Base-by-base conservation (phyloP, 2,329 filamentous ascomycete species). In the Moelleriella libera region DNA sequence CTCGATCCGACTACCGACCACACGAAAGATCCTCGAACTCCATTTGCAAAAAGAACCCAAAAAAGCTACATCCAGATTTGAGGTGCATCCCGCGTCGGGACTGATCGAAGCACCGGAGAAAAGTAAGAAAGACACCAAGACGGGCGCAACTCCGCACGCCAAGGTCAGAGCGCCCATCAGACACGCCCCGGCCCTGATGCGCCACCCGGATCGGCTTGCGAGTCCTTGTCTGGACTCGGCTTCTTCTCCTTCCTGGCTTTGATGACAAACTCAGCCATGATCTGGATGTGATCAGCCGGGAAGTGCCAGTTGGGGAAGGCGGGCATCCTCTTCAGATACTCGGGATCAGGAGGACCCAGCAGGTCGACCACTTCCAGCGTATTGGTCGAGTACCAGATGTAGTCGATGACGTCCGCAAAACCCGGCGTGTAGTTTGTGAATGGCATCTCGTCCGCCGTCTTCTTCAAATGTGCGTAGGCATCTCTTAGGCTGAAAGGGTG, bases 381-480 rank as follows among this genome's bases (percentile, higher is more conserved):
- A 64, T 92, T 95, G 49, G 88, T 90, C 48, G 88, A 89, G 67
- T 94, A 98, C 88, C 89, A 97, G 58, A 98, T 88, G 65, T 97
- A 96, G 63, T 98, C 92, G 55, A 98, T 85, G 49, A 94, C 86
- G 52, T 88, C 89, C 46, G 80, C 78, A 67, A 96, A 98, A n/a
- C 81, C 80, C 1, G 92, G 89, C 11, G 88, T 94, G 66, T 97
- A 98, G 66, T 98, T 98, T 44, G 92, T 98, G 64, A 95, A 98
- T 5, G 81, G 80, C 56, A 97, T 70, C 61, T 95, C 87, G 49
- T 88, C 85, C 6, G 82, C 81, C 37, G 92, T 80, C 60, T 90
- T 84, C 52, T 83, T 83, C 46, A 94, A 83, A 52, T 85, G 78
- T 37, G 79, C 78, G 63, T 98, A 98, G 3, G 88, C 82, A 28